phyloP scores from a whole-genome alignment of 306 rosid genomes.

The Malus sylvestris region DNA sequence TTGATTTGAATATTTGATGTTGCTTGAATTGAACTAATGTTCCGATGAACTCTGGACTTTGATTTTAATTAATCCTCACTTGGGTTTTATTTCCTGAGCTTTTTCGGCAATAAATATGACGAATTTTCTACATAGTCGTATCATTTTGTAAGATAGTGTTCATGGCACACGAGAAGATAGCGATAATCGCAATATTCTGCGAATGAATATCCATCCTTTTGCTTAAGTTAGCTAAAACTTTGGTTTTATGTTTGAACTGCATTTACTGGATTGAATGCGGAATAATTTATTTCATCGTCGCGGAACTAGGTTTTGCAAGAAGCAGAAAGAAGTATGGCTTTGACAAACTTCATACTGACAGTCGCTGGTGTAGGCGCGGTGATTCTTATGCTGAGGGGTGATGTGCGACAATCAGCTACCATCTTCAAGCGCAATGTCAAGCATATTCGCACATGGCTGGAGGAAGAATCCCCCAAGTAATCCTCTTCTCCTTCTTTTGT shows the following conservation, averaged over 20 bases:
- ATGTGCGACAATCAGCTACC: conserved; percentile 37
- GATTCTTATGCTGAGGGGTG: conserved; percentile 37
- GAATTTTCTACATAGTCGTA: not conserved
- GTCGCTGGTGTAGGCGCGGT: conserved; percentile 52
- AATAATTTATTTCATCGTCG: not conserved
- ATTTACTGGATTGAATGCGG: not conserved
- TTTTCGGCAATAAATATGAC: not conserved
- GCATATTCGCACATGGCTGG: conserved; percentile 44
- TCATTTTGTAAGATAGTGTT: not conserved
- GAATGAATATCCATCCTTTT: not conserved
- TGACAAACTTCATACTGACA: conserved; percentile 44
- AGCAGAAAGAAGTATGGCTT: conserved; percentile 25
- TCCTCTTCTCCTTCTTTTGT: not conserved
- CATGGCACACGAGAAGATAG: not conserved
- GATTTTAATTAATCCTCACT: not conserved
- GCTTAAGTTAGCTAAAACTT: not conserved
- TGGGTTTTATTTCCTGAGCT: not conserved
- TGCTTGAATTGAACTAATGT: not conserved
- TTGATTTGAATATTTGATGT: not conserved
- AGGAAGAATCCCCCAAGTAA: conserved; percentile 48
- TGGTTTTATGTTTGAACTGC: not conserved
- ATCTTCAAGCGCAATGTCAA: conserved; percentile 42
- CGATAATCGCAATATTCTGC: not conserved
- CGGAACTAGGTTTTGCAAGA: not conserved
- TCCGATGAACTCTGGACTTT: not conserved